Conservation (phyloP, 1,284 basidiomycete genomes). For the Grifola frondosa region DNA sequence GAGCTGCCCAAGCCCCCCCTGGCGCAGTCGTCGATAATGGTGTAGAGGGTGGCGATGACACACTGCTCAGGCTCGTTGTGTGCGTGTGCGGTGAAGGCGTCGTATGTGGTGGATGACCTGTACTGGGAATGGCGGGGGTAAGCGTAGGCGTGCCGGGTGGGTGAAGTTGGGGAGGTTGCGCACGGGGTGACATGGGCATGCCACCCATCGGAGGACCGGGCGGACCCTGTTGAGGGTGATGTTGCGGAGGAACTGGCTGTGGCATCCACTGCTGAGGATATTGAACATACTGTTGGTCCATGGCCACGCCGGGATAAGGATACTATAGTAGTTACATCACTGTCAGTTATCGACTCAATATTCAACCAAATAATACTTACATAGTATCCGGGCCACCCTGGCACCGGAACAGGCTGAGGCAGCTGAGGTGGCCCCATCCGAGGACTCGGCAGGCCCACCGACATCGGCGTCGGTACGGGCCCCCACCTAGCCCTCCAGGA, state of each 20-base stretch:
- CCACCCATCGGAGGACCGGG: conserved; percentile 42
- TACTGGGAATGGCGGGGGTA: conserved; percentile 50
- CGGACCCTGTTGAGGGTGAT: conserved; percentile 31
- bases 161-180: conserved; percentile 53
- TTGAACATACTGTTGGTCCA: conserved; percentile 34
- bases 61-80: conserved; percentile 44
- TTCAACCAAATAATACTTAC: conserved; percentile 36
- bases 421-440: conserved; percentile 61
- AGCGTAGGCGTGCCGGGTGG: conserved; percentile 65
- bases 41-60: conserved; percentile 70
- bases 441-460: conserved; percentile 60
- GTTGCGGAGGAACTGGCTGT: conserved; percentile 38
- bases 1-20: conserved; percentile 40
- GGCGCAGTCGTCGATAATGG: conserved; percentile 50
- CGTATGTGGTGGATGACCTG: conserved; percentile 49
- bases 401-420: conserved; percentile 26
- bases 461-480: conserved; percentile 36
- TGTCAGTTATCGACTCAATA: conserved; percentile 2
- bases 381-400: conserved; percentile 41
- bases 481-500: conserved; percentile 50
- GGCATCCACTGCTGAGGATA: conserved; percentile 39
- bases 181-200: conserved; percentile 66
- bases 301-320: conserved; percentile 32
- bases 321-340: conserved; percentile 26
- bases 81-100: conserved; percentile 51